Evolutionary conservation across 495 filamentous ascomycete genomes (phyloP).

Genomic region (Aspergillus mulundensis): DNA sequence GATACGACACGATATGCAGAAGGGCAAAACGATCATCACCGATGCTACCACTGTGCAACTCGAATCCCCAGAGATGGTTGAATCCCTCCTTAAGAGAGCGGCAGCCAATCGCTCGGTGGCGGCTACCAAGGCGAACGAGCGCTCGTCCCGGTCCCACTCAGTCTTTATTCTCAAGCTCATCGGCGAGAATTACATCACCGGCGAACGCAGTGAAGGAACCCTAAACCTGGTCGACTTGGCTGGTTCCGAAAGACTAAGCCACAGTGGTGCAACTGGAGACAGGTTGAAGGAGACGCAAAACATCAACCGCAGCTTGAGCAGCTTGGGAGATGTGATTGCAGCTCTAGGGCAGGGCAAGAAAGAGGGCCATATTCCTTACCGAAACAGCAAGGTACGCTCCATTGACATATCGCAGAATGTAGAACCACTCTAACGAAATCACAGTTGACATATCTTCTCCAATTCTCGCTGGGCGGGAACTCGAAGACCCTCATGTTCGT

Average conservation of each 20-base stretch:
- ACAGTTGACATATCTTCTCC: constrained; percentile 88
- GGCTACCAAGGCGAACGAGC: constrained; percentile 93
- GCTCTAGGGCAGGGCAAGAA: constrained; percentile 83
- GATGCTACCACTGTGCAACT: constrained; percentile 76
- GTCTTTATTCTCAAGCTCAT: constrained; percentile 92
- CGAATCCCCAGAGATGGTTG: constrained; percentile 73
- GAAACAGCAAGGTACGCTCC: constrained; percentile 78
- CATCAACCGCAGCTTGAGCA: constrained; percentile 91
- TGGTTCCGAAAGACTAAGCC: constrained; percentile 85
- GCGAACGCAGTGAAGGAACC: constrained; percentile 83
- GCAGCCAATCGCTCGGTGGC: constrained; percentile 84
- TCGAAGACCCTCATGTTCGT: constrained; percentile 99
- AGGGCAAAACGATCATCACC: constrained; percentile 78
- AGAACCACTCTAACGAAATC: constrained; percentile 12
- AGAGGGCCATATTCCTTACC: constrained; percentile 84
- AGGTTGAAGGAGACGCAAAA: constrained; percentile 91
- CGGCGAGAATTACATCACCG: constrained; percentile 75
- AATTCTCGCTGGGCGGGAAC: constrained; percentile 93
- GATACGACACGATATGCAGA: constrained; percentile 78
- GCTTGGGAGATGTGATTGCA: constrained; percentile 91
- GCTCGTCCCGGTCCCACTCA: constrained; percentile 88
- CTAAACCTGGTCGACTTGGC: constrained; percentile 96
- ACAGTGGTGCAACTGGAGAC: constrained; percentile 78
- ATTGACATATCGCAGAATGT: neutral
- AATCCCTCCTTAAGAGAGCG: constrained; percentile 71